phyloP scores from a whole-genome alignment of 1,284 basidiomycete genomes.

The Sporisorium sorghi region DNA sequence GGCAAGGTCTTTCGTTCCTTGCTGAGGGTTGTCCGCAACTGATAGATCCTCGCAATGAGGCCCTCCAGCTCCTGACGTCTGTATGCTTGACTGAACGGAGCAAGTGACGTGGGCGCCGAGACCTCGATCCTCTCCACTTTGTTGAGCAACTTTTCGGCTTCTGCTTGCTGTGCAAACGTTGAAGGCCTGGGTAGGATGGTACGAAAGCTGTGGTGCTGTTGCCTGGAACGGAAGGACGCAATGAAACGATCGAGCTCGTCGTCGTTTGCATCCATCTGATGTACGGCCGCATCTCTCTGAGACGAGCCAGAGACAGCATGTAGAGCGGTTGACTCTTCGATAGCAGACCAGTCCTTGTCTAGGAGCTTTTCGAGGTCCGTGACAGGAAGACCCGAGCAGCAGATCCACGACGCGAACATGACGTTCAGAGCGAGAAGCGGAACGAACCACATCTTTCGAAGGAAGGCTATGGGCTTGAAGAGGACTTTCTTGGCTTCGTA shows the following conservation, averaged over 20 bases:
- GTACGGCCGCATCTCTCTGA: not conserved
- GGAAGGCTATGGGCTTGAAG: not conserved
- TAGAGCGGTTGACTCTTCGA: not conserved
- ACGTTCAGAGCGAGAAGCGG: not conserved
- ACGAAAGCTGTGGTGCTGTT: not conserved
- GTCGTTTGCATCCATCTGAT: not conserved
- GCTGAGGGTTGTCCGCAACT: not conserved
- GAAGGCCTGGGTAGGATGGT: not conserved
- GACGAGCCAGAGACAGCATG: not conserved
- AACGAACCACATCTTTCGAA: not conserved
- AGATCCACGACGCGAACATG: not conserved
- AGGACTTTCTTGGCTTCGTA: not conserved
- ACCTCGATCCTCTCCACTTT: too few species aligned
- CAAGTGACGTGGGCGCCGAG: too few species aligned
- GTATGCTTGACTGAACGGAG: not conserved
- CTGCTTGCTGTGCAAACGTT: not conserved
- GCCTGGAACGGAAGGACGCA: not conserved
- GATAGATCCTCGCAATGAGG: not conserved
- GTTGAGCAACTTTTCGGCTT: not conserved
- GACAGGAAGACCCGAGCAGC: not conserved
- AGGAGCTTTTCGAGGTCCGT: constrained; percentile 1
- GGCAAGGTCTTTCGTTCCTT: constrained; percentile 1
- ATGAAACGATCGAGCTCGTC: too few species aligned
- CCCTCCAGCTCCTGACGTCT: not conserved
- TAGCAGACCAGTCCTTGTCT: constrained; percentile 11